Evolutionary conservation across 208 protist genomes (phyloP).

Genomic region (Entamoeba moshkovskii): DNA sequence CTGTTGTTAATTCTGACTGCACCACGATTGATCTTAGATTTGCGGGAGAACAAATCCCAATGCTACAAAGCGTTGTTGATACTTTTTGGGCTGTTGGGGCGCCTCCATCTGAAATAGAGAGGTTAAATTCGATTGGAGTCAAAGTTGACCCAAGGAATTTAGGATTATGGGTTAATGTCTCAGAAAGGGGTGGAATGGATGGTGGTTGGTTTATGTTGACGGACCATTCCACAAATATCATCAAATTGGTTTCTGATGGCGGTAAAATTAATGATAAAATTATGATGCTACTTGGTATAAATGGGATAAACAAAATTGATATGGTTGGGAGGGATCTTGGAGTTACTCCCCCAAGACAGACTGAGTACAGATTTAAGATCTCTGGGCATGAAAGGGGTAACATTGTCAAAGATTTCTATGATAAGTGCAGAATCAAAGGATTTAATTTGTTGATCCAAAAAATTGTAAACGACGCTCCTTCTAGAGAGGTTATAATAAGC

Average conservation of each 20-base stretch:
- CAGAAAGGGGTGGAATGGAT: neutral
- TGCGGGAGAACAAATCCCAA: neutral
- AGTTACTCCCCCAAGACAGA: neutral
- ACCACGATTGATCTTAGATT: neutral
- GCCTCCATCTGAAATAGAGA: neutral
- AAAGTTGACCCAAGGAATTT: neutral
- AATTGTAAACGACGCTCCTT: neutral
- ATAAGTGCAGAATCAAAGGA: neutral
- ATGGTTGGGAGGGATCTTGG: neutral
- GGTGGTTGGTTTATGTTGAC: neutral
- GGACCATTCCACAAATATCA: neutral
- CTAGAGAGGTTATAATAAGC: neutral
- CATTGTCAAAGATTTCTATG: neutral
- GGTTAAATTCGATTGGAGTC: neutral
- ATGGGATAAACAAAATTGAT: neutral
- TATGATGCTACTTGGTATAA: neutral
- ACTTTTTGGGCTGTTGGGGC: neutral
- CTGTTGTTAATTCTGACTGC: neutral
- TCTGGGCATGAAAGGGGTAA: neutral
- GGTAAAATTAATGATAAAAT: neutral
- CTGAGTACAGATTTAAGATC: neutral
- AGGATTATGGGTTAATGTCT: neutral
- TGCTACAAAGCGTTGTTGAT: slow-evolving; percentile 1
- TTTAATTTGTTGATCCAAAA: neutral
- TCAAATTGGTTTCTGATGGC: neutral